Percentiles rank a stretch among this genome's conserved stretches.
Evolutionary conservation across 345 rosid species (phyloP).

Genomic region (Arabidopsis arenosa): DNA sequence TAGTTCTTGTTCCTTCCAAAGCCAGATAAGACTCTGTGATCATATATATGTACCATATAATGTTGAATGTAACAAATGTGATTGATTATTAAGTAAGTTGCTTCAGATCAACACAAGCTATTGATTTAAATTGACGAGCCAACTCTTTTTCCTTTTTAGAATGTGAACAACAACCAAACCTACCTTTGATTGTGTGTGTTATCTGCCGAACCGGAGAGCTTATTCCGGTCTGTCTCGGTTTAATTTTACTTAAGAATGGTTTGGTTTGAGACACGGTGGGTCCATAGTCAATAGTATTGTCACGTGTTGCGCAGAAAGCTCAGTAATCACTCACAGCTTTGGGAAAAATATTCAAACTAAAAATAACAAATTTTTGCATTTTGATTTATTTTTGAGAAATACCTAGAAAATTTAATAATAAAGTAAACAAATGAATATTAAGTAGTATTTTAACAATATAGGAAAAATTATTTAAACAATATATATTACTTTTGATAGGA

Average conservation of each 20-base stretch:
- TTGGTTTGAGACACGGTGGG: slow-evolving; percentile 24
- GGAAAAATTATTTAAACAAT: too few species aligned
- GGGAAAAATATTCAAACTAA: neutral
- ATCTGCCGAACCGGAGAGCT: slow-evolving; percentile 35
- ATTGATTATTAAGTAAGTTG: slow-evolving; percentile 28
- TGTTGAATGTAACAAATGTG: slow-evolving; percentile 10
- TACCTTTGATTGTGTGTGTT: slow-evolving; percentile 39
- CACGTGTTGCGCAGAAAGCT: slow-evolving; percentile 29
- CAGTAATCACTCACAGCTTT: slow-evolving; percentile 8
- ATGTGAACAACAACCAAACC: slow-evolving; percentile 36
- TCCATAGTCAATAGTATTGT: neutral
- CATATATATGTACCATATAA: neutral
- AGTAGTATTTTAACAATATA: too few species aligned
- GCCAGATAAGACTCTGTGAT: slow-evolving; percentile 12
- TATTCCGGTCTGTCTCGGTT: slow-evolving; percentile 6
- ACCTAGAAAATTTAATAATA: too few species aligned
- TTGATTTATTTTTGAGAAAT: too few species aligned
- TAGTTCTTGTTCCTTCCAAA: slow-evolving; percentile 17
- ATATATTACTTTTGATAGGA: neutral
- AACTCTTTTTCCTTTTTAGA: slow-evolving; percentile 9
- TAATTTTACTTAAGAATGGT: neutral
- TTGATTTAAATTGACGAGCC: slow-evolving; percentile 38
- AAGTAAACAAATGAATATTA: too few species aligned
- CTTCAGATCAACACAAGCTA: slow-evolving; percentile 42
- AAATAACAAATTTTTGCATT: too few species aligned